phyloP scores from a whole-genome alignment of 163 green algal genomes.

The Scenedesmus sp. region DNA sequence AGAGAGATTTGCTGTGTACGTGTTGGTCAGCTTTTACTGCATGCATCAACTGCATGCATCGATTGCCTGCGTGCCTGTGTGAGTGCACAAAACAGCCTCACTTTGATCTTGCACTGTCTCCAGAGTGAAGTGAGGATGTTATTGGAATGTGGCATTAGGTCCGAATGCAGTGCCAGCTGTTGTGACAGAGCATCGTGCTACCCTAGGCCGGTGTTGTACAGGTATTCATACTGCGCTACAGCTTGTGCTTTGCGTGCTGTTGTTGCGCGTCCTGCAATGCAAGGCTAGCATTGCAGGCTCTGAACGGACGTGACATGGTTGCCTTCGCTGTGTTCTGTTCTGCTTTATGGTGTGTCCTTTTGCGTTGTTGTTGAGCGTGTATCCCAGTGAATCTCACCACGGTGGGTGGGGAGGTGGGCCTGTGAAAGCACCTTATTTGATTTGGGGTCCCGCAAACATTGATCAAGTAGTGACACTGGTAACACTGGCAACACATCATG shows the following conservation, averaged over 20 bases:
- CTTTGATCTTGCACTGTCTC: not conserved
- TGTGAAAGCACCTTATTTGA: too few relatives aligned
- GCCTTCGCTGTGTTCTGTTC: not conserved
- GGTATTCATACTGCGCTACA: not conserved
- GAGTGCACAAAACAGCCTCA: not conserved
- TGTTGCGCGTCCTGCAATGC: too few relatives aligned
- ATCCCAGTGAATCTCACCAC: too few relatives aligned
- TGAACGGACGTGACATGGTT: too few relatives aligned
- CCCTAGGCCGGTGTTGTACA: not conserved
- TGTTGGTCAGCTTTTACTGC: not conserved
- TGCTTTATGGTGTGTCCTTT: not conserved
- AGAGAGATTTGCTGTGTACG: not conserved
- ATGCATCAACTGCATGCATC: not conserved
- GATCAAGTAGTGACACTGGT: too few relatives aligned
- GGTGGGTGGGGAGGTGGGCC: too few relatives aligned
- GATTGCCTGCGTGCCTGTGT: not conserved
- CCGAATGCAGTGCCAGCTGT: not conserved
- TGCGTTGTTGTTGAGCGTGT: not conserved
- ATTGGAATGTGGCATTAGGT: not conserved
- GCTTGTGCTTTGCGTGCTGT: too few relatives aligned
- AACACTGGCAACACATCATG: too few relatives aligned
- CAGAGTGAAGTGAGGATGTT: not conserved
- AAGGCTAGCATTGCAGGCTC: not conserved
- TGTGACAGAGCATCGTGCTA: not conserved
- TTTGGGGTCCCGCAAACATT: too few relatives aligned